These are phyloP conservation scores for Gnetum montanum DNA, from an alignment of 75 land plant species.

Conservation along the genomic window DNA sequence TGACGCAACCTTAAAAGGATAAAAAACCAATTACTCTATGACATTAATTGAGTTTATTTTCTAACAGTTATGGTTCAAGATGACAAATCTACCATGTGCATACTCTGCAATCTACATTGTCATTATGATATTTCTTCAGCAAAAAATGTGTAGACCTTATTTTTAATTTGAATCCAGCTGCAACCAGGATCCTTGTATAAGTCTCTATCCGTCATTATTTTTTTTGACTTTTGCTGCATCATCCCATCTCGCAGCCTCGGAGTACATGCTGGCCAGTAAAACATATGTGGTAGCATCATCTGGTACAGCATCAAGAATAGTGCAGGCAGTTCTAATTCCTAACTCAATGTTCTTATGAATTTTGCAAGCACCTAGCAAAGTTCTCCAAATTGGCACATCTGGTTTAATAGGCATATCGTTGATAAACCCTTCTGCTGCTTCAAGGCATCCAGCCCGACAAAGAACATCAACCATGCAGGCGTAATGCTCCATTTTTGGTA, in stretches of 20 bases:
- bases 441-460: conserved; percentile 33
- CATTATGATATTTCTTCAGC: conserved; percentile 45
- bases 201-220: conserved; percentile 32
- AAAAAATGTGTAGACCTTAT: conserved; percentile 31
- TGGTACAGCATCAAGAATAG: conserved; percentile 34
- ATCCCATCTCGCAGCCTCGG: conserved; percentile 36
- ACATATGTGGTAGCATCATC: conserved; percentile 42
- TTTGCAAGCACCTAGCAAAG: conserved; percentile 38
- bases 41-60: too few species aligned
- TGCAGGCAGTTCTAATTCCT: conserved; percentile 34
- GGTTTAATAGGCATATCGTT: conserved; percentile 37
- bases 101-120: too few species aligned
- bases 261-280: conserved; percentile 58
- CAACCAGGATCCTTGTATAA: conserved; percentile 43
- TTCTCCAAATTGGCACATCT: conserved; percentile 36
- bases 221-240: conserved; percentile 36
- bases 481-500: conserved; percentile 44
- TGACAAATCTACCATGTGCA: too few species aligned
- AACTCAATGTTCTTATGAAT: conserved; percentile 20
- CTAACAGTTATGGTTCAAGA: too few species aligned
- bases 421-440: conserved; percentile 31
- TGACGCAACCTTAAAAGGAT: too few species aligned
- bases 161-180: conserved; percentile 44
- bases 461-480: conserved; percentile 57
- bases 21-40: too few species aligned